Evolutionary conservation across 768 basidiomycete species (phyloP), one percentile per base, ranked within the genome.

Genomic region (Udeniomyces megalosporus): DNA sequence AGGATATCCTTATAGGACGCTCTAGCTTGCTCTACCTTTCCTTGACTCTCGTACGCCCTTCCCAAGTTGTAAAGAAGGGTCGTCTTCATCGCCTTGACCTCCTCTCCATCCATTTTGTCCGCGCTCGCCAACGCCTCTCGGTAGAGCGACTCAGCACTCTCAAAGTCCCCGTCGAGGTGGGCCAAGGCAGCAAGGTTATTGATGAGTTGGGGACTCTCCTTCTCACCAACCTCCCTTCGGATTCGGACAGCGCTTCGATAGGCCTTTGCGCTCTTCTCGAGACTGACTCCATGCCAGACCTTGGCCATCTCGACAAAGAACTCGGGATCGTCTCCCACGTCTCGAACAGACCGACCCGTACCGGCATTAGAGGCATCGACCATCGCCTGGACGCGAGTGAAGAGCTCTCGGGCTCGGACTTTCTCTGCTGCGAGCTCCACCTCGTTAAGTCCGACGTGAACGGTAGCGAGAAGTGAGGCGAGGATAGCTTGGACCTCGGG

Each of bases 1-100:
- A 96, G 74, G 10, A 97, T 77, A 73, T 90, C 89, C 52, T 84
- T 81, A 68, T 92, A 97, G 1, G 88, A 89, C 67, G 85, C 87
- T 66, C 79, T 83, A 2, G 93, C 92, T 64, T 84, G 78, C 1
- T 74, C 77, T 4, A 79, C 78, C 38, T 88, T 84, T 1, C 85
- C 85, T 58, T 80, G 77, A 51, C 90, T 88, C 72, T 99, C 95
- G 68, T 90, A 92, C 17, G 86, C 84, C 62, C 91, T 78, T 0
- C 86, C 95, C 26, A 96, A 81, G 70, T 99, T 99, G 74, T 88
- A 97, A 49, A 91, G 75, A 28, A 91, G 81, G 0, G 86, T 84
- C 0, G 88, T 88, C 35, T 87, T 82, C 73, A 86, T 79, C 1
- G 77, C 81, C 69, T 91, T 87, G 2, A 78, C 79, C 1, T 77